Conservation (phyloP, 768 basidiomycete genomes). For the Podaxis sp. region DNA sequence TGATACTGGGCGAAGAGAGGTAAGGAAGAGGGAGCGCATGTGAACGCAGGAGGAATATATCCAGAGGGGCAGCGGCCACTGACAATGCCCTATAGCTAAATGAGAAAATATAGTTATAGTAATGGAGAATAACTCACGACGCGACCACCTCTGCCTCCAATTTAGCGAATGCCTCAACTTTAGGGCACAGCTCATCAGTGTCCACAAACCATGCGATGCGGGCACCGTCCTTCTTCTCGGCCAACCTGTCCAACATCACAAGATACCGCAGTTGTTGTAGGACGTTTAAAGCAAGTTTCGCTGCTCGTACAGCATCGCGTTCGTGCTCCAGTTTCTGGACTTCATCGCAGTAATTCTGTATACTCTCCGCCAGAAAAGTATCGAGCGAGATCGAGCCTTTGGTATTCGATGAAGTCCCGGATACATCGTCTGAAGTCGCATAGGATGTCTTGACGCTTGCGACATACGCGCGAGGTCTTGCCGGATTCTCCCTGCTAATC, state of each 20-base stretch:
- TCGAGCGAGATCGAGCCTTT: conserved; percentile 59
- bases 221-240: conserved; percentile 54
- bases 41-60: conserved; percentile 65
- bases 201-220: conserved; percentile 78
- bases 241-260: conserved; percentile 69
- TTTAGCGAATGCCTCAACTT: conserved; percentile 47
- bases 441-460: conserved; percentile 72
- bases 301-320: conserved; percentile 55
- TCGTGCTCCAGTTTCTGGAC: conserved; percentile 50
- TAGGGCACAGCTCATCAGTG: conserved; percentile 50
- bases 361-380: conserved; percentile 53
- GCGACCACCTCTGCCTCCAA: conserved; percentile 53
- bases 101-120: conserved; percentile 10
- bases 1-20: conserved; percentile 62
- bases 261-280: conserved; percentile 63
- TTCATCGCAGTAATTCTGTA: conserved; percentile 58
- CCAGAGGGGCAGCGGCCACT: conserved; percentile 50
- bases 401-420: conserved; percentile 35
- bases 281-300: conserved; percentile 44
- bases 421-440: conserved; percentile 48
- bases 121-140: conserved; percentile 38
- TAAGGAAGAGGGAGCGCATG: conserved; percentile 75
- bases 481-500: conserved; percentile 37
- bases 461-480: conserved; percentile 39
- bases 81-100: conserved; percentile 29